Base-by-base conservation (phyloP, 805 yeast genomes). In the Clavispora phyllophila region DNA sequence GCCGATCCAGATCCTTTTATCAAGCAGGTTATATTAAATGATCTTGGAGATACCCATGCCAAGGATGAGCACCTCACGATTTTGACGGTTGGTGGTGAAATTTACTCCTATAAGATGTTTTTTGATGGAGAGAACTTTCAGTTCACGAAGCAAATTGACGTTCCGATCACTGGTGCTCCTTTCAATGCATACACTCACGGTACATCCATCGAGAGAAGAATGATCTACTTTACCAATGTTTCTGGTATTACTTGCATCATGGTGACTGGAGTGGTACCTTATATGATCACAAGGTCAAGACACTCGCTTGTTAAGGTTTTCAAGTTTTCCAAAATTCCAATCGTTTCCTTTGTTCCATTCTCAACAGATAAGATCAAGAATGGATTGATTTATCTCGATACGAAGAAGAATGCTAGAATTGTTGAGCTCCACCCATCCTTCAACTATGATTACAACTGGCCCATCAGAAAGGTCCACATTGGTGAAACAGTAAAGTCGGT, bases 71-170 rank as follows among this genome's bases (percentile, higher is more conserved):
- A 80, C 57, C 60, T 89, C 44, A 73, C 88, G 0, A 69, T 87
- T 7, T 63, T 87, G 39, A 88, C 95, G 0, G 78, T 81, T 56
- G 93, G 95, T 41, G 95, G 95, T 52, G 93, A 87, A 58, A 66
- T 88, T 2, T 66, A 79, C 27, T 65, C 85, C 39, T 89, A 88
- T 59, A 80, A 79, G 51, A 65, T 81, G 27, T 78, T 63, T 47
- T 66, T 67, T 46, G 78, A 72, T 51, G 75, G 75, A 14, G 72
- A 61, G 20, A 66, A 62, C 47, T 73, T 59, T 48, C 61, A 56
- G 38, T 68, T 73, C 29, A 48, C 55, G 39, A 78, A 73, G 56
- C 73, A 67, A 43, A 70, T 63, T 54, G 76, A 72, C 45, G 57
- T 66, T 38, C 53, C 63, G 4, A 72, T 83, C 9, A 79, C 87